phyloP scores from a whole-genome alignment of 345 rosid species.

The Eucalyptus marginata region DNA sequence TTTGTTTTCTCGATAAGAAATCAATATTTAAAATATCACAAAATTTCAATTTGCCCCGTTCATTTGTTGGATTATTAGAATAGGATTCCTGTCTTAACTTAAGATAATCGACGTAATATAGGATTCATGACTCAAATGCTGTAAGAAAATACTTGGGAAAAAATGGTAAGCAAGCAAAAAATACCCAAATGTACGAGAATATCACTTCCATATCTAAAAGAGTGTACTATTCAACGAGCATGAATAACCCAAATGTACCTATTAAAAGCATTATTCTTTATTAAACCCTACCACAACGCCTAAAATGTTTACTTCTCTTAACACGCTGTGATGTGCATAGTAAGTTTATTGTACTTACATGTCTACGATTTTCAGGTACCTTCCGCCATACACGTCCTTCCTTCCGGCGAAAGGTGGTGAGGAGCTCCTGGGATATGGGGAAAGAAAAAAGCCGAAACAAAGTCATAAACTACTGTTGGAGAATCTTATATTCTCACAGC shows the following conservation, averaged over 20 bases:
- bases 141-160: neutral
- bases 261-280: neutral
- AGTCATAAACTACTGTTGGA: neutral
- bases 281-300: neutral
- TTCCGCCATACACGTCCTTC: conserved; percentile 21
- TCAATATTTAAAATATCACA: neutral
- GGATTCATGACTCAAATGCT: neutral
- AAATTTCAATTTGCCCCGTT: neutral
- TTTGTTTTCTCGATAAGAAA: neutral
- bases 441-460: neutral
- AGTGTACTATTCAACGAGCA: neutral
- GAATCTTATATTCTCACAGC: conserved; percentile 9
- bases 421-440: neutral
- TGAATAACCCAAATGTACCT: neutral
- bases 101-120: neutral
- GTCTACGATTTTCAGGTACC: conserved; percentile 8
- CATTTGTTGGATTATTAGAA: neutral
- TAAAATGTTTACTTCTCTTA: neutral
- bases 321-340: neutral
- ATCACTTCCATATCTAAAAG: neutral
- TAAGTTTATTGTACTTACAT: neutral
- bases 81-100: neutral
- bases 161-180: neutral
- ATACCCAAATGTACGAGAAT: neutral
- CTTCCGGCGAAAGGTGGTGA: neutral